Percentiles rank a stretch among this genome's conserved stretches.
These are phyloP conservation scores for Aspergillus hiratsukae DNA, from an alignment of 2,329 filamentous ascomycete genomes.

Conservation along the genomic window DNA sequence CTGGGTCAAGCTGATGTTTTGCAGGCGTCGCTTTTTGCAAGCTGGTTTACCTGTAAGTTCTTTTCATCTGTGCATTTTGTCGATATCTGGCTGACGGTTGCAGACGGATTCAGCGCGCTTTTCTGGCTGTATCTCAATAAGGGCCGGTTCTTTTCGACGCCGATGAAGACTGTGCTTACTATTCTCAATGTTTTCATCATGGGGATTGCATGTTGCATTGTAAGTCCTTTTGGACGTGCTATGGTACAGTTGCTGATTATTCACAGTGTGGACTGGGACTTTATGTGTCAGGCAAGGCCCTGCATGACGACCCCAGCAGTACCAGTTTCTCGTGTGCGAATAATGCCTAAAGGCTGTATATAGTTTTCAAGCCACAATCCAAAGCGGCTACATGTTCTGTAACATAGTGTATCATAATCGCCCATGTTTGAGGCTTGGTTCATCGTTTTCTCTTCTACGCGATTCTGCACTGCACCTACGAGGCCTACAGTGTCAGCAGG, in stretches of 20 bases:
- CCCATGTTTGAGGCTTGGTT: no score
- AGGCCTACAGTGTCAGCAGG: not conserved
- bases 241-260: not conserved
- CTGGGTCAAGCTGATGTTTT: not conserved
- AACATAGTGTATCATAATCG: not conserved
- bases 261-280: slow-evolving; percentile 24
- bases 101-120: slow-evolving; percentile 19
- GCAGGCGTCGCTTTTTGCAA: slow-evolving; percentile 53
- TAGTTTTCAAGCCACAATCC: not conserved
- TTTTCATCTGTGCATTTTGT: not conserved
- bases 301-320: slow-evolving; percentile 21
- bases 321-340: slow-evolving; percentile 25
- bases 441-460: no score
- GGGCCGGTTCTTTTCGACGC: slow-evolving; percentile 27
- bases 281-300: slow-evolving; percentile 23
- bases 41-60: slow-evolving; percentile 55
- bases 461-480: not conserved
- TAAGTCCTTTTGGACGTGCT: not conserved
- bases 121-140: slow-evolving; percentile 35
- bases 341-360: slow-evolving; percentile 10
- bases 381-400: not conserved
- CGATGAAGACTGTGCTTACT: slow-evolving; percentile 25
- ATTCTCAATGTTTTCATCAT: slow-evolving; percentile 21
- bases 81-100: slow-evolving; percentile 1
- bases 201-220: slow-evolving; percentile 19